These are phyloP conservation scores for Mycosarcoma maydis DNA, from an alignment of 1,284 basidiomycete species.

Conservation along the genomic window DNA sequence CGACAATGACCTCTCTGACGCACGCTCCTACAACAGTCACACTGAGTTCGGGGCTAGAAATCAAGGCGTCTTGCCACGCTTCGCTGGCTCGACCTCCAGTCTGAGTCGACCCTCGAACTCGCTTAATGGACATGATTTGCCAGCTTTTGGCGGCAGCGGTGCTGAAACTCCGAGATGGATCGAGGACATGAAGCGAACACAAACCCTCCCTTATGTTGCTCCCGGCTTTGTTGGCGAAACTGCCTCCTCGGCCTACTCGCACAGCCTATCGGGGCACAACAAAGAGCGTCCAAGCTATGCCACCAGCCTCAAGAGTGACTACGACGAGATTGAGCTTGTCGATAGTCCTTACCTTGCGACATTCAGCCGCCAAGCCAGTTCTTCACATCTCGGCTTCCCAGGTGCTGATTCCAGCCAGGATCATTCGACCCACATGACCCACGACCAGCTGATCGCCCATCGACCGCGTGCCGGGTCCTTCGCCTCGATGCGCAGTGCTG, in stretches of 20 bases:
- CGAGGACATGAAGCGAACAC: constrained; percentile 35
- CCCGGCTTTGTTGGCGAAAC: constrained; percentile 25
- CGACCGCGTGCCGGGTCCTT: constrained; percentile 12
- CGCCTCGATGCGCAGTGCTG: constrained; percentile 18
- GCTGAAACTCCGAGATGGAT: constrained; percentile 45
- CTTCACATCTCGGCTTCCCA: constrained; percentile 6
- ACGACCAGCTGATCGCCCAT: constrained; percentile 13
- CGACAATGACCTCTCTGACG: constrained; percentile 20
- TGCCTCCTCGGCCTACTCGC: constrained; percentile 13
- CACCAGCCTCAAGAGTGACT: constrained; percentile 7
- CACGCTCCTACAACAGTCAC: constrained; percentile 17
- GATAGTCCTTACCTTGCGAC: background rate
- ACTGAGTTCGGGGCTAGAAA: constrained; percentile 10
- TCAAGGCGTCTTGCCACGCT: constrained; percentile 15
- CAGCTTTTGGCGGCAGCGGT: constrained; percentile 12
- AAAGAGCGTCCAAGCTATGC: constrained; percentile 7
- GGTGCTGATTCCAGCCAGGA: constrained; percentile 5
- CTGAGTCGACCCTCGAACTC: constrained; percentile 4
- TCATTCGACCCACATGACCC: constrained; percentile 17
- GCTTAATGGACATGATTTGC: constrained; percentile 13
- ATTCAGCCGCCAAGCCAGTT: background rate
- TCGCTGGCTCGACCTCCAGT: constrained; percentile 18
- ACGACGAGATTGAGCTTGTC: constrained; percentile 33
- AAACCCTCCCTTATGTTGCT: constrained; percentile 37
- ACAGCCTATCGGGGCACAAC: constrained; percentile 15